Evolutionary conservation across 345 rosid genomes (phyloP).

Genomic region (Lumnitzera racemosa): DNA sequence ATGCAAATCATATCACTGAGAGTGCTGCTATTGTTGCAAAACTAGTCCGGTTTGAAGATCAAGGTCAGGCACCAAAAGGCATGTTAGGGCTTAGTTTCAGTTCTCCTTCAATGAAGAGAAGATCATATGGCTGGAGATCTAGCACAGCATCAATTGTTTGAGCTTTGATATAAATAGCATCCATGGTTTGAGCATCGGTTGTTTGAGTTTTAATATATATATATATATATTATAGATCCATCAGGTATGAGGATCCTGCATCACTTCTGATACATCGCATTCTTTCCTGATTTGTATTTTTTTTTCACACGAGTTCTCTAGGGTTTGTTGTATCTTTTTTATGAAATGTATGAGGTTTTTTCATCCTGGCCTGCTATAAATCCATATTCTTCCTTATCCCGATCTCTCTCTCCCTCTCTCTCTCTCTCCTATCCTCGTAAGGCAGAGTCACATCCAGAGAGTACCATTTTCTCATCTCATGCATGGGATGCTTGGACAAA

Average conservation of each 20-base stretch:
- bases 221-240: background rate
- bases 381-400: too few relatives aligned
- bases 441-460: too few relatives aligned
- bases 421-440: too few relatives aligned
- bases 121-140: conserved; percentile 64
- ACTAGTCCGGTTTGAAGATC: conserved; percentile 68
- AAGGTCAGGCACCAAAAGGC: conserved; percentile 71
- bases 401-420: too few relatives aligned
- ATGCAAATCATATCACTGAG: conserved; percentile 46
- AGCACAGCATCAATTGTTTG: conserved; percentile 31
- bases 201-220: background rate
- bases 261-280: conserved; percentile 5
- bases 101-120: conserved; percentile 41
- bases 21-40: conserved; percentile 80
- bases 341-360: too few relatives aligned
- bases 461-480: too few relatives aligned
- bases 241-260: background rate
- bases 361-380: too few relatives aligned
- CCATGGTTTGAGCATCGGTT: conserved; percentile 11
- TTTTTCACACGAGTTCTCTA: too few relatives aligned
- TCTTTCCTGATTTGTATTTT: conserved; percentile 12
- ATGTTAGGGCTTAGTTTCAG: conserved; percentile 92
- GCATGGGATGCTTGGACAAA: too few relatives aligned
- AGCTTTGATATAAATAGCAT: background rate
- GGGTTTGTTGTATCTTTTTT: too few relatives aligned